phyloP scores from a whole-genome alignment of 371 early-diverging fungal species.

The Mortierella sp. region DNA sequence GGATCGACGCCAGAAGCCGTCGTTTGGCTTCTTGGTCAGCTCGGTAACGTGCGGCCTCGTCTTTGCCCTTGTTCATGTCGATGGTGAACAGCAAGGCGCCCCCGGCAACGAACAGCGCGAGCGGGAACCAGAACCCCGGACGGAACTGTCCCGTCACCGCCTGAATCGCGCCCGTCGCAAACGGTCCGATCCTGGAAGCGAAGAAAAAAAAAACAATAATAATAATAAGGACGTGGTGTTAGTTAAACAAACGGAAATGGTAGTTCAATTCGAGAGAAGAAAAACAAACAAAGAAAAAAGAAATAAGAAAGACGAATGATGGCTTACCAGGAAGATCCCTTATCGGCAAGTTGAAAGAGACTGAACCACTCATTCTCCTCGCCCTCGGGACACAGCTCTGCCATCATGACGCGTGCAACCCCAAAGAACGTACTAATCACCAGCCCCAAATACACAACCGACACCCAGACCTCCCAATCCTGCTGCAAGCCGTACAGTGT shows the following conservation, averaged over 20 bases:
- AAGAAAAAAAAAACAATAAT: not conserved
- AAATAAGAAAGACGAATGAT: not conserved
- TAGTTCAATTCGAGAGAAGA: no score
- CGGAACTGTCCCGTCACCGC: slow-evolving; percentile 64
- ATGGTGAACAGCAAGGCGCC: slow-evolving; percentile 61
- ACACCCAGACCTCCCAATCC: slow-evolving; percentile 66
- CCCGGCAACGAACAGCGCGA: slow-evolving; percentile 63
- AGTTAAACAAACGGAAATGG: not conserved
- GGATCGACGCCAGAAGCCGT: slow-evolving; percentile 15
- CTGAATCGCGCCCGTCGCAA: slow-evolving; percentile 68
- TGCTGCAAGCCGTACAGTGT: slow-evolving; percentile 29
- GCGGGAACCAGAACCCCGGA: slow-evolving; percentile 69
- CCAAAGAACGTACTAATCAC: slow-evolving; percentile 73
- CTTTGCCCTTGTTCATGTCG: slow-evolving; percentile 68
- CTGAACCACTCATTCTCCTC: slow-evolving; percentile 74
- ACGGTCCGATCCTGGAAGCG: slow-evolving; percentile 66
- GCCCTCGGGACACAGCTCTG: slow-evolving; percentile 69
- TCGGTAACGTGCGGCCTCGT: slow-evolving; percentile 48
- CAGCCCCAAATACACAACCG: slow-evolving; percentile 66
- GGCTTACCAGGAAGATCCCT: slow-evolving; percentile 65
- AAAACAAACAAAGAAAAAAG: not conserved
- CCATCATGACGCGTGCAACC: slow-evolving; percentile 70
- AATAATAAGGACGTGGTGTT: not conserved
- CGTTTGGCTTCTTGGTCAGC: slow-evolving; percentile 12
- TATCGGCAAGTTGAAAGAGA: slow-evolving; percentile 71